These are phyloP conservation scores for Russula compacta DNA, from an alignment of 768 basidiomycete genomes.

Conservation along the genomic window DNA sequence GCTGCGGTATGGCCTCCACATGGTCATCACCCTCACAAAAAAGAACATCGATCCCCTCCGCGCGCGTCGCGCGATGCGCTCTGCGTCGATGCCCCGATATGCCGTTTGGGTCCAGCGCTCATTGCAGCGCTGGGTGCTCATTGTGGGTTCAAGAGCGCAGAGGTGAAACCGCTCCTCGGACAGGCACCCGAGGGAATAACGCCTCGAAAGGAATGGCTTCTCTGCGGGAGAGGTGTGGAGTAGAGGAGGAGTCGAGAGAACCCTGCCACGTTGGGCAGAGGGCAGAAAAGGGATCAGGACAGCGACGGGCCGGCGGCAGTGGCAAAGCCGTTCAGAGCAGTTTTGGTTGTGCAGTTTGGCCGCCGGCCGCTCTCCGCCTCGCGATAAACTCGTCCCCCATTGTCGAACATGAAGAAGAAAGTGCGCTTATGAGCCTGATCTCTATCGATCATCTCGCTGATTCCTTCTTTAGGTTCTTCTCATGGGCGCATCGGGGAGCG, in stretches of 20 bases:
- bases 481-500: conserved; percentile 95
- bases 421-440: conserved; percentile 12
- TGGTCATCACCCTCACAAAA: background rate
- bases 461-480: conserved; percentile 65
- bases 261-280: too few species aligned
- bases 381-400: background rate
- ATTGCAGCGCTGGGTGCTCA: background rate
- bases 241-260: too few species aligned
- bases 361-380: background rate
- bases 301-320: too few species aligned
- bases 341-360: too few species aligned
- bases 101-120: background rate
- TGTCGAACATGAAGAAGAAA: conserved; percentile 30
- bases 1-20: background rate
- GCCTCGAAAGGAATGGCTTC: too few species aligned
- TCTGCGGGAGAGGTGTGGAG: too few species aligned
- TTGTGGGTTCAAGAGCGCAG: background rate
- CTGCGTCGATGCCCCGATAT: background rate
- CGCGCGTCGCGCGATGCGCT: background rate
- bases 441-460: background rate
- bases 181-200: too few species aligned
- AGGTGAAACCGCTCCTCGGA: background rate
- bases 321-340: too few species aligned
- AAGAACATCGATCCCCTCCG: too few species aligned
- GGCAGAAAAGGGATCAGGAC: too few species aligned